Conservation (phyloP, 371 early-diverging fungal genomes). For the Syncephalastrum monosporum region DNA sequence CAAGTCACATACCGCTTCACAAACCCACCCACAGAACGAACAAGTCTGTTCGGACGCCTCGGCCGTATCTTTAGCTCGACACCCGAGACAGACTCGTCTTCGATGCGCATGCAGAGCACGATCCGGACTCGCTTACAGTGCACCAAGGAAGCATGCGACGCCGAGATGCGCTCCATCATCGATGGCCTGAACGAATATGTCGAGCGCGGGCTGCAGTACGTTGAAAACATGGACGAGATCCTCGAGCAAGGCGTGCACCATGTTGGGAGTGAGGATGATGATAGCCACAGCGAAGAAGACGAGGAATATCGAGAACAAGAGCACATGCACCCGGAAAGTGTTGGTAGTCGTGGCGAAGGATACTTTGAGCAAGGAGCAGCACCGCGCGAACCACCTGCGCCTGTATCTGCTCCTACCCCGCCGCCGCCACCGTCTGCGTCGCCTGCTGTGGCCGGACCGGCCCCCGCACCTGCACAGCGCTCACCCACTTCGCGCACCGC, state of each 20-base stretch:
- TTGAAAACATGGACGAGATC: conserved; percentile 45
- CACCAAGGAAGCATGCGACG: conserved; percentile 48
- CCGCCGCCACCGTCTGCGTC: too few species aligned
- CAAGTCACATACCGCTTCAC: conserved; percentile 21
- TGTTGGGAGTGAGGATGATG: conserved; percentile 24
- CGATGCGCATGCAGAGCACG: conserved; percentile 22
- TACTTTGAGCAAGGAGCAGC: too few species aligned
- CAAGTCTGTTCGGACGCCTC: conserved; percentile 18
- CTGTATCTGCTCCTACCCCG: too few species aligned
- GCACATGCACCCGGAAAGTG: background rate
- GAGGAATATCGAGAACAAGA: conserved; percentile 6
- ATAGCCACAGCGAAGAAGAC: conserved; percentile 13
- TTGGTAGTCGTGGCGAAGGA: background rate
- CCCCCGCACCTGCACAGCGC: too few species aligned
- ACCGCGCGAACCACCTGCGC: background rate
- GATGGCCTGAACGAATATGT: conserved; percentile 72
- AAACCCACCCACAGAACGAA: conserved; percentile 14
- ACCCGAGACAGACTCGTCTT: conserved; percentile 12
- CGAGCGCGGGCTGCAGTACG: conserved; percentile 63
- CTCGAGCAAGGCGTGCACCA: conserved; percentile 15
- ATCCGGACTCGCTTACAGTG: conserved; percentile 36
- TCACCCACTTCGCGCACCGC: background rate
- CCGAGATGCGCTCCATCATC: conserved; percentile 64
- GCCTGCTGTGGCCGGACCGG: too few species aligned
- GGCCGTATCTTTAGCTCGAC: conserved; percentile 16